phyloP scores from a whole-genome alignment of 306 rosid species.

The Benincasa hispida region DNA sequence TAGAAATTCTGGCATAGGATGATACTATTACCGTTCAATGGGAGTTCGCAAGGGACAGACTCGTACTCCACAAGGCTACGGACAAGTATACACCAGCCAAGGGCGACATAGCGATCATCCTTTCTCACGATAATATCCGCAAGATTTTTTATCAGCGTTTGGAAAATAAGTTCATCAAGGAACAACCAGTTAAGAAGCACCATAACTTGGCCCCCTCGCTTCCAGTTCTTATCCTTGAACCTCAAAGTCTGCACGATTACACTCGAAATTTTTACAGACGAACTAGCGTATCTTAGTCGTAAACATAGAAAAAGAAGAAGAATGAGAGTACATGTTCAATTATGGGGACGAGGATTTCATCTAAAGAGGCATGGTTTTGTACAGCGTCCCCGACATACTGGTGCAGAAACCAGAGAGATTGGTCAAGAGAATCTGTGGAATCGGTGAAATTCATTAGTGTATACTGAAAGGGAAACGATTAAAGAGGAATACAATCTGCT shows the following conservation, averaged over 20 bases:
- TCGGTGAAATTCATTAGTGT: neutral
- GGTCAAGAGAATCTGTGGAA: slow-evolving; percentile 35
- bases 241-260: slow-evolving; percentile 1
- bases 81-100: slow-evolving; percentile 76
- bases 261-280: neutral
- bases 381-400: slow-evolving; percentile 48
- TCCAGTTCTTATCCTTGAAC: slow-evolving; percentile 46
- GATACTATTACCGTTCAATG: slow-evolving; percentile 48
- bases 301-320: neutral
- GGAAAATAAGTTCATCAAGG: slow-evolving; percentile 51
- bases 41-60: slow-evolving; percentile 20
- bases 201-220: slow-evolving; percentile 54
- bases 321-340: slow-evolving; percentile 43
- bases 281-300: neutral
- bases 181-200: slow-evolving; percentile 70
- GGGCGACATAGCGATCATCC: slow-evolving; percentile 52
- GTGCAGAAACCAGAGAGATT: slow-evolving; percentile 68
- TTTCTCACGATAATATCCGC: slow-evolving; percentile 35
- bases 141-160: slow-evolving; percentile 33
- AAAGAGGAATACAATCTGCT: neutral
- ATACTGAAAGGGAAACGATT: neutral
- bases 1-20: neutral
- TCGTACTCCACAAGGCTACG: slow-evolving; percentile 52
- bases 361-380: slow-evolving; percentile 20
- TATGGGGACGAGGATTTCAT: slow-evolving; percentile 54